Conservation (phyloP, 805 yeast genomes). For the Saccharomycopsis fodiens region DNA sequence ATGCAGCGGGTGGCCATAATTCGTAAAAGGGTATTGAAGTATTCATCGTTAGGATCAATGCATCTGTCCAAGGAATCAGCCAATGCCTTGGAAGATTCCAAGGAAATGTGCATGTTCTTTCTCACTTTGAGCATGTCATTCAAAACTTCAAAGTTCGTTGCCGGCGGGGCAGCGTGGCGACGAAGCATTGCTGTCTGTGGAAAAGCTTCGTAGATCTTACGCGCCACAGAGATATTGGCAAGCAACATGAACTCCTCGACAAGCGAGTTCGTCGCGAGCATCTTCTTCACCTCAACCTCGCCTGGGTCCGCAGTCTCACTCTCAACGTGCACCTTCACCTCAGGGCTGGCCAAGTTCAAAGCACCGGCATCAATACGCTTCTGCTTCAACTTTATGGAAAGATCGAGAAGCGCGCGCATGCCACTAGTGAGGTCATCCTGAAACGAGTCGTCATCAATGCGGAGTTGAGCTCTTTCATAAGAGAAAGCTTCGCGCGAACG, state of each 20-base stretch:
- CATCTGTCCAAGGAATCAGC: slow-evolving; percentile 93
- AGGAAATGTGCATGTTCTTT: slow-evolving; percentile 65
- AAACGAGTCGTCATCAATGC: slow-evolving; percentile 74
- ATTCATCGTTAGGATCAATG: slow-evolving; percentile 74
- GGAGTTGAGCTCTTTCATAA: slow-evolving; percentile 83
- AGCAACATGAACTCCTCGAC: slow-evolving; percentile 98
- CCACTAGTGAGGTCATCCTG: slow-evolving; percentile 83
- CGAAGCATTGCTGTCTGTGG: slow-evolving; percentile 98
- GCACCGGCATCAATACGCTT: slow-evolving; percentile 93
- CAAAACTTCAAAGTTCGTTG: slow-evolving; percentile 80
- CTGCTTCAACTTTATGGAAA: slow-evolving; percentile 83
- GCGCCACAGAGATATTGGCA: slow-evolving; percentile 94
- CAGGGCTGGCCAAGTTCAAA: slow-evolving; percentile 92
- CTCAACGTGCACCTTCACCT: slow-evolving; percentile 94
- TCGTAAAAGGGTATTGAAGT: slow-evolving; percentile 86
- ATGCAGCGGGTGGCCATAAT: slow-evolving; percentile 98
- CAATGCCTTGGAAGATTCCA: slow-evolving; percentile 81
- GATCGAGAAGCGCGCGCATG: slow-evolving; percentile 68
- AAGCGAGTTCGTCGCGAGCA: slow-evolving; percentile 85
- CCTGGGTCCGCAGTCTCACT: slow-evolving; percentile 95
- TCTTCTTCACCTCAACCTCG: slow-evolving; percentile 85
- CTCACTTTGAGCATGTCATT: slow-evolving; percentile 83
- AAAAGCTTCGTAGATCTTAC: slow-evolving; percentile 82
- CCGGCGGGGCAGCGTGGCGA: slow-evolving; percentile 97
- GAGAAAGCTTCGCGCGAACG: slow-evolving; percentile 90